Evolutionary conservation across 345 rosid genomes (phyloP), one percentile per base, ranked within the genome.

Genomic region (Lenwebbia sp.): DNA sequence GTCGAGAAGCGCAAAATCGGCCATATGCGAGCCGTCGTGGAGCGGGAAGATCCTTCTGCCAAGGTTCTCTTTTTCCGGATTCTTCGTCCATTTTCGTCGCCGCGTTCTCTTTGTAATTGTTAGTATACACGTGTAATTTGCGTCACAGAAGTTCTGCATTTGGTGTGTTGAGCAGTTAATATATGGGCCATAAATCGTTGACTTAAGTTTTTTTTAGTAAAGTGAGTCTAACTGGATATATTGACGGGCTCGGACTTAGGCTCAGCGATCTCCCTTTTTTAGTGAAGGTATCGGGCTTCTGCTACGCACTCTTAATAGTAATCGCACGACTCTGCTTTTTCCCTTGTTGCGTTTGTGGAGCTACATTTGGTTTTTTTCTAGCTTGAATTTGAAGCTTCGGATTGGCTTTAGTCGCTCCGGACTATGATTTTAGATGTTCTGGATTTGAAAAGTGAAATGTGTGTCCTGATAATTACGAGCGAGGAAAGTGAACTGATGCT

Each of bases 1-100:
- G 89, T 92, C 50, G 98, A 94, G 92, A 91, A 92, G 62, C 92
- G 90, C 90, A 97, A 95, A 90, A 91, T 97, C 26, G 93, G 94
- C 47, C 92, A 95, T 82, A 93, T 95, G 98, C 93, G 99, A 90
- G 95, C 98, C 62, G 87, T 93, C 54, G 93, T 94, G 78, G 93
- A 92, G 88, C 89, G 92, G 40, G 95, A 95, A 90, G 98, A 97
- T 87, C 95, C 95, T 7, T 89, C 94, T n/a, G 86, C 96, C 13
- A 95, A 95, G 97, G 98, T 91, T 49, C 33, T 22, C 11, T 23
- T n/a, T 26, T 19, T 22, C 5, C 54, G 40, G 14, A 10, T 51
- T 22, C 22, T 19, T 23, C 56, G 78, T 40, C 49, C 53, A 54
- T 25, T 30, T 37, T 56, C n/a, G 19, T 51, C 40, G 54, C 21